phyloP scores from a whole-genome alignment of 2,329 filamentous ascomycete genomes.

The Hyphodiscus sp. region DNA sequence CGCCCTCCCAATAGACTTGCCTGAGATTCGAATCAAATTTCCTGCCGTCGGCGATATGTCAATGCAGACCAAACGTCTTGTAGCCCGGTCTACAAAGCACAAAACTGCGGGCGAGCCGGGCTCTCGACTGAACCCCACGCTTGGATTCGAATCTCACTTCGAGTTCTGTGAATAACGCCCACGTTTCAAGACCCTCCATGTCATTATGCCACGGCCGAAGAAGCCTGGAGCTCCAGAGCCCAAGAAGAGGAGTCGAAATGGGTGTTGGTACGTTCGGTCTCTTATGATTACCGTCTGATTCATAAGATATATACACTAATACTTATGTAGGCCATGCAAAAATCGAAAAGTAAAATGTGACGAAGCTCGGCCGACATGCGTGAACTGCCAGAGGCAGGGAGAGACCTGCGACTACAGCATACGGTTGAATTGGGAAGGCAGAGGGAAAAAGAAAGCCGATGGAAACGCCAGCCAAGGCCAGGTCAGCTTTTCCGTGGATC shows the following conservation, averaged over 20 bases:
- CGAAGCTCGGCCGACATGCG: conserved; percentile 66
- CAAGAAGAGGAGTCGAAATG: conserved; percentile 61
- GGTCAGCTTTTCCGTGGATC: conserved; percentile 12
- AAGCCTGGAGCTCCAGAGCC: conserved; percentile 56
- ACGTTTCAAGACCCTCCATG: conserved; percentile 2
- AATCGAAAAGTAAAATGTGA: conserved; percentile 75
- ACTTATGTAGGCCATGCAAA: conserved; percentile 62
- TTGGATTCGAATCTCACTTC: background rate
- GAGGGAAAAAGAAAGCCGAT: conserved; percentile 52
- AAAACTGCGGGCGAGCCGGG: background rate
- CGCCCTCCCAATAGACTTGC: background rate
- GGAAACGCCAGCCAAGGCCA: conserved; percentile 11
- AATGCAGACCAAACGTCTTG: background rate
- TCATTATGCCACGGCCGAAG: conserved; percentile 58
- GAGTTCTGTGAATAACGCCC: conserved; percentile 1
- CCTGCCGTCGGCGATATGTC: conserved; percentile 1
- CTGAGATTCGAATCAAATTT: background rate
- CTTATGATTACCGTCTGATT: background rate
- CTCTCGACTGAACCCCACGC: background rate
- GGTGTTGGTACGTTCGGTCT: conserved; percentile 51
- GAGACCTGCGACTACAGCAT: conserved; percentile 77
- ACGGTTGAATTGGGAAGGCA: conserved; percentile 73
- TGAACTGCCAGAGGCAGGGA: conserved; percentile 65
- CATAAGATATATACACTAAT: conserved; percentile 2
- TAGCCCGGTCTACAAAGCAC: conserved; percentile 2